Base-by-base conservation (phyloP, 2,329 filamentous ascomycete genomes). In the Didymella pinodella region DNA sequence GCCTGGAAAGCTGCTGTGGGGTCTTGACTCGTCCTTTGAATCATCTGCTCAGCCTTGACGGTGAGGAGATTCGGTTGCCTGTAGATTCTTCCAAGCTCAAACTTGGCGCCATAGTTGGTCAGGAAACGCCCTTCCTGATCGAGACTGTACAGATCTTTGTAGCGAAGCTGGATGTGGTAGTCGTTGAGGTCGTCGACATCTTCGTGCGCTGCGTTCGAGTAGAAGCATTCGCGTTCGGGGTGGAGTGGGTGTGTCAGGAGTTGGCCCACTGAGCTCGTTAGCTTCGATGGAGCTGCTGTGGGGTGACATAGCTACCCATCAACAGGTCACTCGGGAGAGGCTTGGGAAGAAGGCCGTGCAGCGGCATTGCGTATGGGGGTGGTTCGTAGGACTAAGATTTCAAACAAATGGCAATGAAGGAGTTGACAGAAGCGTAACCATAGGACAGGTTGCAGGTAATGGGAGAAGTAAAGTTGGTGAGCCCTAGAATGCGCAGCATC, bases 151-250 rank as follows among this genome's bases (percentile, higher is more conserved):
- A 77, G 43, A 31, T 77, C 75, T 48, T 73, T 75, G 69, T 77
- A 77, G 28, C 75, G 73, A 29, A 76, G 70, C 58, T 77, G 73
- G 54, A 77, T 77, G 63, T 76, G 72, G 63, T 74, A 76, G 63
- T 77, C 73, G 51, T 77, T 77, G 61, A 77, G 69, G 28, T 75
- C 73, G 63, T 77, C 75, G 63, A 77, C 61, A 40, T 69, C 65
- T 32, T 65, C 69, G 56, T 74, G 71, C 20, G 74, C 71, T n/a
- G 59, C 54, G 52, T 71, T 65, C 18, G 72, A 74, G 55, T 74
- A 75, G 66, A 76, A 77, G 59, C 71, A 66, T 45, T 76, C 74
- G 51, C 65, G 69, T 52, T 76, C 75, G 61, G 75, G 75, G 57
- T 76, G 72, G 12, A 77, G 67, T 25, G 75, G 75, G 56, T 77